Evolutionary conservation across 768 basidiomycete species (phyloP), one percentile per base, ranked within the genome.

Genomic region (Leccinum longicurvipes): DNA sequence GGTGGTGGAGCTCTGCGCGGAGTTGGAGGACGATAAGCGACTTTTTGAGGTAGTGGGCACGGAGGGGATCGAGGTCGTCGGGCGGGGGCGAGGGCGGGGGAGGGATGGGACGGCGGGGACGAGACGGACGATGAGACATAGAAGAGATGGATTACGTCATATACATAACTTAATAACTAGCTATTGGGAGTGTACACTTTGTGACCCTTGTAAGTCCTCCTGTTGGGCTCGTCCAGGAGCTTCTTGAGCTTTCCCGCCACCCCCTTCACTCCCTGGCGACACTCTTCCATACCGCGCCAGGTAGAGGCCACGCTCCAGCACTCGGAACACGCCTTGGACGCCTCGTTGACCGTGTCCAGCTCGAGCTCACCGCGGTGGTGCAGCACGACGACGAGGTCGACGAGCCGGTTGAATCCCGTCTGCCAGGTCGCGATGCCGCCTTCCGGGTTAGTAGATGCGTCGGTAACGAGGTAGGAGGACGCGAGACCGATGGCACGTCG

Each of bases 41-140:
- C 73, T 98, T 98, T 79, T 98, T 99, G 70, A 99, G 90, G 73
- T 99, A 99, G 69, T 99, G 97, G 4, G 95, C 93, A 42, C 95
- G 87, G 47, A 95, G 76, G 12, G 96, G 91, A 1, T 93, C 91
- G 48, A 98, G 83, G 50, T 44, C 55, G 25, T 52, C 8, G 17
- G 49, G 39, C 24, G 47, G 52, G 49, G 46, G 25, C 5, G 53
- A 15, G 19, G 57, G n/a, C 9, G 19, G 19, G 66, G 64, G 24
- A 41, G 66, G 23, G 58, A 45, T 17, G 60, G 46, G 44, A 44
- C 44, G n/a, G 21, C 4, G 34, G 53, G 39, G 51, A 57, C 54
- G 29, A 19, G 31, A 17, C 17, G 36, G 36, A 36, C 36, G 36
- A 19, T 17, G 42, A 7, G 45, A 23, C 12, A 24, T 45, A 0